A percentile compares a stretch with the other conserved stretches of the same genome.
Evolutionary conservation across 345 rosid genomes (phyloP).

Genomic region (Syzygium aqueum): DNA sequence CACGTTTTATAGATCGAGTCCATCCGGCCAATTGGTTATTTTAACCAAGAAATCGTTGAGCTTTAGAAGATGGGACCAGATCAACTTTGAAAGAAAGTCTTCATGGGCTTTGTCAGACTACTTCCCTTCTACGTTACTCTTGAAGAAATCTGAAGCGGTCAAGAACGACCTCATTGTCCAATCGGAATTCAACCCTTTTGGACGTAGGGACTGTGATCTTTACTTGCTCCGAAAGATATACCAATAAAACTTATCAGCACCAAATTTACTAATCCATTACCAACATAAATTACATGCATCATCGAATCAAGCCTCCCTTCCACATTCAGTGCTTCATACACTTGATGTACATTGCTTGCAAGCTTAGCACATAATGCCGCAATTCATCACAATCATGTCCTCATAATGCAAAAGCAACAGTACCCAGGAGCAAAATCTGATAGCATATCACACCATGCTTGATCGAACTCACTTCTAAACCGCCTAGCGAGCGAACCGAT

Average conservation of each 20-base stretch:
- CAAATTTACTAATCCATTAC: not conserved
- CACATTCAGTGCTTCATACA: not conserved
- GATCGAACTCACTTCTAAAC: not conserved
- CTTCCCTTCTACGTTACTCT: not conserved
- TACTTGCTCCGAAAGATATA: not conserved
- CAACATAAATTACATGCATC: not conserved
- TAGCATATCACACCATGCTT: not conserved
- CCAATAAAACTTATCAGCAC: not conserved
- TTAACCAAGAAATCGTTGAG: not conserved
- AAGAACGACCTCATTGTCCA: not conserved
- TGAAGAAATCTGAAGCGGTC: not conserved
- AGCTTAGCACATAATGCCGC: not conserved
- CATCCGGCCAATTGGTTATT: not conserved
- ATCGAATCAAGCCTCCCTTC: not conserved
- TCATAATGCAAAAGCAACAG: not conserved
- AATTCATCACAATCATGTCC: not conserved
- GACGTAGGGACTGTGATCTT: not conserved
- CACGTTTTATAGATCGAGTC: fast-evolving
- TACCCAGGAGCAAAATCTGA: not conserved
- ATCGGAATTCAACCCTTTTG: not conserved
- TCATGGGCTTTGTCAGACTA: not conserved
- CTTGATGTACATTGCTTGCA: not conserved
- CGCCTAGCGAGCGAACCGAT: not conserved
- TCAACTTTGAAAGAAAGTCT: not conserved
- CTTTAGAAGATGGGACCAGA: not conserved